Percentiles rank a stretch among this genome's conserved stretches.
phyloP scores from a whole-genome alignment of 2,329 filamentous ascomycete species.

The Exophiala lecanii-corni region DNA sequence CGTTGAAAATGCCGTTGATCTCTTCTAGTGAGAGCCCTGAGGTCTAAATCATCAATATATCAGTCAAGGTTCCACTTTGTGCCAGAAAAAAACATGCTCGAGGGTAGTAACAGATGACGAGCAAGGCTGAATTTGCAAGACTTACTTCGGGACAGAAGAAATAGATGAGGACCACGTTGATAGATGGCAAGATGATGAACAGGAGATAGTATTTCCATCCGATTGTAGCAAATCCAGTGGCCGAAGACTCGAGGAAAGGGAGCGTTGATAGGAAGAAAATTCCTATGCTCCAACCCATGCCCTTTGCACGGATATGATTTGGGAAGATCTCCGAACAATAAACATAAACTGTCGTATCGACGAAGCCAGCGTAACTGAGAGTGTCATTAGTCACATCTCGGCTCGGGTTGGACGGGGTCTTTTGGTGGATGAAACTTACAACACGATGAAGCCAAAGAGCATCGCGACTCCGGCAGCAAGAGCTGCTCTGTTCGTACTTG shows the following conservation, averaged over 20 bases:
- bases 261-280: not conserved
- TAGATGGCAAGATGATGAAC: constrained; percentile 27
- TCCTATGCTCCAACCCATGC: not conserved
- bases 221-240: constrained; percentile 30
- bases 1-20: constrained; percentile 19
- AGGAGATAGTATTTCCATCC: constrained; percentile 33
- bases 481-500: not conserved
- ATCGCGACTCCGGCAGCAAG: not conserved
- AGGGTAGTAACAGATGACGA: too few species aligned
- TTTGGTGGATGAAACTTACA: not conserved
- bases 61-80: too few species aligned
- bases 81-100: too few species aligned
- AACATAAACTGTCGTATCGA: not conserved
- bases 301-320: constrained; percentile 1
- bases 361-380: not conserved
- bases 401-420: not conserved
- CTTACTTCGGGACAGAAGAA: constrained; percentile 29
- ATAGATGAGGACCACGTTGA: not conserved
- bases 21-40: constrained; percentile 21
- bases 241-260: constrained; percentile 40
- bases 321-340: constrained; percentile 1
- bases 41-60: constrained; percentile 19
- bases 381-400: not conserved
- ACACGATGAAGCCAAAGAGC: not conserved
- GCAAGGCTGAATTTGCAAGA: too few species aligned